These are phyloP conservation scores for Lentinula guzmanii DNA, from an alignment of 768 basidiomycete species.

Conservation along the genomic window DNA sequence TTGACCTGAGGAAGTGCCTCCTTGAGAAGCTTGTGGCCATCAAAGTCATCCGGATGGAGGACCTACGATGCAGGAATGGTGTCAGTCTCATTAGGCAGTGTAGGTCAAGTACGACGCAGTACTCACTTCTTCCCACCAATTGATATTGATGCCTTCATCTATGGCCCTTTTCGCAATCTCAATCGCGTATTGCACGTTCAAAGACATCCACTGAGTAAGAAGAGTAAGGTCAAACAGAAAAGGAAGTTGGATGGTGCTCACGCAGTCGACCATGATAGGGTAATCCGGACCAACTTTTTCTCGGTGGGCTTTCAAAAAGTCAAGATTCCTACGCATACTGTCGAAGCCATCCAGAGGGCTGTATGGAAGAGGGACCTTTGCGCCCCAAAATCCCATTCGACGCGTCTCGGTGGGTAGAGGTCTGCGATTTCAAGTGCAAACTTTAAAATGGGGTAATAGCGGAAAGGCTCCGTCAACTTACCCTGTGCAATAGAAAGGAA, in stretches of 20 bases:
- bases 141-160: conserved; percentile 21
- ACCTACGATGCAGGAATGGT: background rate
- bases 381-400: conserved; percentile 22
- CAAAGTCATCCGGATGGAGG: conserved; percentile 21
- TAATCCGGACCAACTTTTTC: conserved; percentile 22
- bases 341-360: conserved; percentile 21
- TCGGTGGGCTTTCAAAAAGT: conserved; percentile 21
- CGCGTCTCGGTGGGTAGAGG: conserved; percentile 17
- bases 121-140: conserved; percentile 26
- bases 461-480: conserved; percentile 5
- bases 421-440: background rate
- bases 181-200: conserved; percentile 24
- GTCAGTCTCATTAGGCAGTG: background rate
- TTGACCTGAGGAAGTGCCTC: conserved; percentile 23
- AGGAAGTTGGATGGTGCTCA: background rate
- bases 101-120: background rate
- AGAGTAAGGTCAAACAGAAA: background rate
- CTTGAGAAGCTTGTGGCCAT: conserved; percentile 22
- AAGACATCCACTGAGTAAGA: conserved; percentile 17
- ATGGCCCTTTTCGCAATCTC: conserved; percentile 20
- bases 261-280: conserved; percentile 20
- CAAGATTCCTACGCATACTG: conserved; percentile 22
- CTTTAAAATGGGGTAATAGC: no score
- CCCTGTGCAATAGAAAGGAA: conserved; percentile 23
- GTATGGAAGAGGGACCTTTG: conserved; percentile 24